Evolutionary conservation across 176 grass and related monocot genomes (phyloP), one percentile per base, ranked within the genome.

Genomic region (Juncus inflexus): DNA sequence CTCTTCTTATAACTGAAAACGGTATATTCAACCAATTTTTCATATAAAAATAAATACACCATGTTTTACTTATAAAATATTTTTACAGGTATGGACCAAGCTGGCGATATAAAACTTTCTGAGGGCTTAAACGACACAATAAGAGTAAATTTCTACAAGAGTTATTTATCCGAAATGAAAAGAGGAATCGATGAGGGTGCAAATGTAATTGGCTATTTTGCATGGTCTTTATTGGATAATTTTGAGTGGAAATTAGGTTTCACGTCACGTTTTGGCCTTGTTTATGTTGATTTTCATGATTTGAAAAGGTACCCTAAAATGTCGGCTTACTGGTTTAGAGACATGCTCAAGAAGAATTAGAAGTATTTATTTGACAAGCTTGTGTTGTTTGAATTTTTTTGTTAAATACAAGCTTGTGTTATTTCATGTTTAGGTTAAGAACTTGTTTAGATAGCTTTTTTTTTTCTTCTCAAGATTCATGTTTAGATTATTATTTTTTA

Each of bases 211-310:
- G 73, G 73, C 16, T 76, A 66, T 57, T 76, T 76, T 58, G 73
- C 73, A 3, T 76, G 73, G 73, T 76, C 73, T 14, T 51, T 76
- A 37, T 58, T 66, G 60, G 73, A 76, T 66, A 76, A 76, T 76
- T 65, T 64, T 15, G 67, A 71, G 40, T 71, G 67, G 67, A 71
- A 55, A 15, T 45, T 28, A 41, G 67, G 67, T 71, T 71, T 56
- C 38, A 71, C 67, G 42, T 70, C 67, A 36, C 67, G 67, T 58
- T 70, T 70, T 57, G 67, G 67, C 41, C 52, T 70, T 10, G 53
- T 70, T 9, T 70, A 70, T 42, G 67, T 70, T 39, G 35, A 70
- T 58, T 70, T 56, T 57, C 67, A 12, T 11, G n/a, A 55, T 55
- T 51, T 70, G 14, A 70, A 70, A 35, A 28, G 67, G 42, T 70